Base-by-base conservation (phyloP, 1,284 basidiomycete genomes). In the Microbotryum violaceum region DNA sequence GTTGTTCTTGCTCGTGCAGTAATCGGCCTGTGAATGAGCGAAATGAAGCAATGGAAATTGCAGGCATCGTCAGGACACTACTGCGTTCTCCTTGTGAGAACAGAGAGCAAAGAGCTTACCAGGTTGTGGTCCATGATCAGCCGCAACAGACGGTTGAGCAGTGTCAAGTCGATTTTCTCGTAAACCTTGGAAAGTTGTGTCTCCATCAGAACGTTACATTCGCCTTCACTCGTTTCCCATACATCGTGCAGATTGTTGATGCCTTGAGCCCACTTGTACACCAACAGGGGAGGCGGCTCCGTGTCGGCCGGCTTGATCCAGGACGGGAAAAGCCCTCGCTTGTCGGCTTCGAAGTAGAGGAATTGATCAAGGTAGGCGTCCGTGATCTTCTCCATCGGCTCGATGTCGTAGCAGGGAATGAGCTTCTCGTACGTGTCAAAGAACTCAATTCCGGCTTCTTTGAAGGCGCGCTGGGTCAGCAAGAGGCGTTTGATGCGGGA, bases 231-330 rank as follows among this genome's bases (percentile, higher is more conserved):
- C 1, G 91, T 97, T 78, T 97, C 92, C 92, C 93, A 97, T 42
- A 97, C 85, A 67, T 97, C 91, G 3, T 88, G 91, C 74, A 91
- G 75, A 73, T 92, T 91, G 75, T 92, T 92, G 78, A 92, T 90
- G 45, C 90, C 90, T 77, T 91, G 89, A 71, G 88, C 91, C 89
- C 90, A 92, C 78, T 97, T 97, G 80, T 97, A 97, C 25, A 96
- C 91, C 48, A 97, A 84, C 20, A 97, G 82, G 16, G 92, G 93
- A 1, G 93, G 92, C 1, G 93, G 93, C 72, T 97, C 92, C 0
- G 90, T 92, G 72, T 97, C 92, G 56, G 89, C 88, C 25, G 92
- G 93, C 77, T 97, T 97, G 76, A 97, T 93, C 91, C 93, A 97
- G 4, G 90, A 83, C 16, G 93, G 92, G 86, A 97, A 97, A 21